Conservation (phyloP, 2,329 filamentous ascomycete genomes). For the Paecilomyces fulvus region DNA sequence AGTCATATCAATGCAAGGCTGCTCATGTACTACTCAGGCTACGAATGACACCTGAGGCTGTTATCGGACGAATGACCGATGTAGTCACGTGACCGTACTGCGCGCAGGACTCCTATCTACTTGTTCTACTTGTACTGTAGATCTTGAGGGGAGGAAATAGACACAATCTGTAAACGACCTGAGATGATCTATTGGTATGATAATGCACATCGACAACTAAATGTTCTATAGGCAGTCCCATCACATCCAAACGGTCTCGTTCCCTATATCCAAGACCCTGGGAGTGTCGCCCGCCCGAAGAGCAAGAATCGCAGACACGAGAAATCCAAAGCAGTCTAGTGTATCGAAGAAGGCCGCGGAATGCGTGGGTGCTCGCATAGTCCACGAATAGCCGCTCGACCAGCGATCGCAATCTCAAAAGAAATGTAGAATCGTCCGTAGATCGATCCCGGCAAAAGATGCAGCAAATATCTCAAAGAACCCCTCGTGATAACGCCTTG, state of each 20-base stretch:
- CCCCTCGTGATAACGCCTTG: slow-evolving; percentile 19
- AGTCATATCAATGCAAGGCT: not conserved
- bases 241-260: not conserved
- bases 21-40: not conserved
- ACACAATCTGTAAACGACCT: not conserved
- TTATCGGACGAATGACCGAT: not conserved
- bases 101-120: not conserved
- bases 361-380: not conserved
- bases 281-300: not conserved
- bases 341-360: not conserved
- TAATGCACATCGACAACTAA: not conserved
- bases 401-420: not conserved
- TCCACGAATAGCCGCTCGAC: not conserved
- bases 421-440: not conserved
- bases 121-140: not conserved
- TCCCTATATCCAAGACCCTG: not conserved
- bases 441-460: slow-evolving; percentile 9
- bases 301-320: not conserved
- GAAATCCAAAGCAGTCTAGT: not conserved
- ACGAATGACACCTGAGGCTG: not conserved
- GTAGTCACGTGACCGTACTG: not conserved
- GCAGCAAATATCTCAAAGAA: slow-evolving; percentile 10
- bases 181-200: not conserved
- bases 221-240: not conserved
- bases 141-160: not conserved